Evolutionary conservation across 495 filamentous ascomycete genomes (phyloP), one percentile per base, ranked within the genome.

Genomic region (Chaetomium cochliodes): DNA sequence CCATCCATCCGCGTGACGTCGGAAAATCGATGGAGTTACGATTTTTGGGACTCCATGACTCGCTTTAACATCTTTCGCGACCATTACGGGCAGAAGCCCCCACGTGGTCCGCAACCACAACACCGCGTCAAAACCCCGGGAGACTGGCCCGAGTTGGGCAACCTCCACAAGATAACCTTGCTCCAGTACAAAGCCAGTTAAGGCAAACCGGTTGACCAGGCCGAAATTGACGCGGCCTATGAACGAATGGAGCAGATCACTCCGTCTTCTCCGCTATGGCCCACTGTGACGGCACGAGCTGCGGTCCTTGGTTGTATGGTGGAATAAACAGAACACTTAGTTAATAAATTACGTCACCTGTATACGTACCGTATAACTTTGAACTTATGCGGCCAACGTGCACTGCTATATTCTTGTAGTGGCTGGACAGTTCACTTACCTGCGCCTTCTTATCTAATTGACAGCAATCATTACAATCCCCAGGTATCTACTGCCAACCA

Each of bases 11-110:
- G 30, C 56, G 30, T 23, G 2, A 58, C 39, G 5, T 6, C 26
- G 4, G 41, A 46, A n/a, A 46, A 58, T n/a, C 5, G 15, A 20
- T 58, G 41, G 23, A 12, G 56, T 2, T 58, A 28, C 56, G 56
- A 58, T 13, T 41, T 41, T 0, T 58, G 56, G 56, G 56, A 47
- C 16, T 47, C 56, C 12, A 58, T 58, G 56, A 58, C 22, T 9
- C 54, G 37, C 33, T 58, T 47, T 25, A 44, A 44, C 41, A 58
- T 58, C 25, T 58, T 58, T 20, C 56, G 56, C 5, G 41, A 58
- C 22, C 39, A 23, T 25, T n/a, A 46, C 41, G 39, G 47, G 23
- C 39, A 41, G 5, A 44, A 44, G 16, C 20, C 33, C 2, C 15
- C 56, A 5, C 11, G 4, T 2, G 18, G 28, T 5, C 26, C 2